A percentile compares a stretch with the other conserved stretches of the same genome.
Conservation (phyloP, 495 filamentous ascomycete species). For the Jackrogersella minutella region DNA sequence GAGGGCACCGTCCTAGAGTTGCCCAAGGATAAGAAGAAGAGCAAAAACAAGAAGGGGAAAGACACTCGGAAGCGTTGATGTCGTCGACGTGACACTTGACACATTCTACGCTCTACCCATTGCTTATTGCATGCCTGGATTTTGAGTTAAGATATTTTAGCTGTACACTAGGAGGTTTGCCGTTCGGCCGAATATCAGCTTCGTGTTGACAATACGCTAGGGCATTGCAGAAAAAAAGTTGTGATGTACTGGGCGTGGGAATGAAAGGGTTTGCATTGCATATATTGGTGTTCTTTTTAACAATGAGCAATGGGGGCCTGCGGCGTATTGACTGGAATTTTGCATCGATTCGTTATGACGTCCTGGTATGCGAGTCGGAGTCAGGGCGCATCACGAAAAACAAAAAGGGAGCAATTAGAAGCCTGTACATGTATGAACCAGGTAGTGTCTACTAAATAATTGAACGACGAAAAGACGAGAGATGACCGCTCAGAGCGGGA, state of each 20-base stretch:
- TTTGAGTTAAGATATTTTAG: background rate
- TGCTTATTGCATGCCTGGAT: background rate
- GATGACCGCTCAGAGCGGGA: conserved; percentile 22
- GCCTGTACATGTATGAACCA: conserved; percentile 21
- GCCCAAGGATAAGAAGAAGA: conserved; percentile 79
- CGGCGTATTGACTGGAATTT: conserved; percentile 21
- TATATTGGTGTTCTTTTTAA: conserved; percentile 30
- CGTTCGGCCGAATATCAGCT: background rate
- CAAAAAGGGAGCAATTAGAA: conserved; percentile 13
- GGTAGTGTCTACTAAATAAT: conserved; percentile 21
- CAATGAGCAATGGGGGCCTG: background rate
- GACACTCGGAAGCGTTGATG: conserved; percentile 60
- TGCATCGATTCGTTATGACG: conserved; percentile 21
- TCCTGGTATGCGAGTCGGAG: conserved; percentile 21
- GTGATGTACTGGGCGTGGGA: background rate
- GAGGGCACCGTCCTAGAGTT: conserved; percentile 80
- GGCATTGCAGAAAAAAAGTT: conserved; percentile 1
- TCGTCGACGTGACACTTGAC: background rate
- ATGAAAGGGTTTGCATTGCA: conserved; percentile 29
- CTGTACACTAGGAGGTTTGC: conserved; percentile 11
- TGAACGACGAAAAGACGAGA: conserved; percentile 28
- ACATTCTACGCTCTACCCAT: background rate
- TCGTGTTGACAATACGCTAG: background rate
- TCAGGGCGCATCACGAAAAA: conserved; percentile 12
- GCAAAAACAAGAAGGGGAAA: conserved; percentile 77